Evolutionary conservation across 192 early-diverging fungal genomes (phyloP), one percentile per base, ranked within the genome.

Genomic region (Cladochytrium replicatum): DNA sequence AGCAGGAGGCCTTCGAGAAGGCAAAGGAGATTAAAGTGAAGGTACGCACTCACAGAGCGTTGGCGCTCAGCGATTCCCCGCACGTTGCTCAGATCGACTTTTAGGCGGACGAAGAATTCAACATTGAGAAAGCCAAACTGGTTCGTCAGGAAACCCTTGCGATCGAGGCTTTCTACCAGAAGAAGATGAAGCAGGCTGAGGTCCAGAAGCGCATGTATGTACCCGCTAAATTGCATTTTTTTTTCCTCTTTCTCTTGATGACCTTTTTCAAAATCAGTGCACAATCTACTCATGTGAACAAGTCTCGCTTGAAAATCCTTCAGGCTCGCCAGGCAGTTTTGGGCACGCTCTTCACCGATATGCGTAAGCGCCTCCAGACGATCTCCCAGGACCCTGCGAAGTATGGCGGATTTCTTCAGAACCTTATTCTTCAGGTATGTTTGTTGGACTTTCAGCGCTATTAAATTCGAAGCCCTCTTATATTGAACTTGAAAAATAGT

Each of bases 91-190:
- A 1, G 30, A 0, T 11, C 48, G 24, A 1, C 56, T 42, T 28
- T 15, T 55, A 88, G 85, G 95, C 95, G 43, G 92, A 99, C 66
- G 95, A 99, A 56, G 95, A 99, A 60, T 99, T 97, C 80, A 99
- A 99, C 72, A 99, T 99, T 74, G 95, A 99, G 74, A 91, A 91
- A 77, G 95, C 89, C 66, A 99, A 99, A 66, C 80, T 97, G 38
- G 95, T 99, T 21, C 89, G 95, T 41, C 85, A 90, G 67, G 95
- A 99, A 67, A 87, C 92, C 17, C 75, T 96, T 61, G 89, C 87
- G 55, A 95, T 99, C 53, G 95, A 99, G 47, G 83, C 86, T 52
- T 80, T 85, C 50, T 99, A 89, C 74, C 82, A 91, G 61, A 88
- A 91, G 68, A 97, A 99, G 67, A 80, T 88, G 51, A 99, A 99